Conservation (phyloP, 2,329 filamentous ascomycete genomes). For the Aspergillus ibericus region DNA sequence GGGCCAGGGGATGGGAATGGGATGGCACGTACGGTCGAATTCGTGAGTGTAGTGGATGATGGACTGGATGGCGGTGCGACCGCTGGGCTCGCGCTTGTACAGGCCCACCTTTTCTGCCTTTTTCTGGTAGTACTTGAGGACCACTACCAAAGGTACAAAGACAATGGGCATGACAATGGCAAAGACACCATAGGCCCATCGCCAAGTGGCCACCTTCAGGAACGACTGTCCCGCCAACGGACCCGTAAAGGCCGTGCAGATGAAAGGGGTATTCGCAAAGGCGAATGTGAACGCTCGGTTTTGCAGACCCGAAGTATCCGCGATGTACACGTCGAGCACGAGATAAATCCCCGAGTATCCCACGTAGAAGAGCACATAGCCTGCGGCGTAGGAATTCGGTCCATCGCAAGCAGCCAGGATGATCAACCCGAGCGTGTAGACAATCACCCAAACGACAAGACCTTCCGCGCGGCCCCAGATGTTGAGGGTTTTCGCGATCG, state of each 20-base stretch:
- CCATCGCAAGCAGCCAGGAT: constrained; percentile 64
- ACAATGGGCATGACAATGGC: constrained; percentile 60
- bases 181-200: constrained; percentile 65
- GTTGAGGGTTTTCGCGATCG: constrained; percentile 63
- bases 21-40: constrained; percentile 59
- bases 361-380: constrained; percentile 63
- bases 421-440: constrained; percentile 54
- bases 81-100: constrained; percentile 44
- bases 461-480: constrained; percentile 64
- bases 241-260: constrained; percentile 59
- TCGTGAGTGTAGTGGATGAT: constrained; percentile 59
- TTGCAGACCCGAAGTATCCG: constrained; percentile 62
- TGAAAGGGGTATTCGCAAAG: constrained; percentile 61
- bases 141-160: constrained; percentile 54
- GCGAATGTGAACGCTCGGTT: constrained; percentile 64
- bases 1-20: constrained; percentile 40
- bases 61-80: constrained; percentile 50
- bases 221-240: constrained; percentile 54
- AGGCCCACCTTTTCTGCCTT: constrained; percentile 60
- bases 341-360: constrained; percentile 59
- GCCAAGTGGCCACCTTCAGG: constrained; percentile 53
- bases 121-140: constrained; percentile 58
- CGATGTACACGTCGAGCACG: constrained; percentile 60
- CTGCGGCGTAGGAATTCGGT: constrained; percentile 63
- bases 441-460: constrained; percentile 50